A percentile compares a stretch with the other conserved stretches of the same genome.
phyloP scores from a whole-genome alignment of 176 grass and related monocot genomes.

The Tuctoria greenei region DNA sequence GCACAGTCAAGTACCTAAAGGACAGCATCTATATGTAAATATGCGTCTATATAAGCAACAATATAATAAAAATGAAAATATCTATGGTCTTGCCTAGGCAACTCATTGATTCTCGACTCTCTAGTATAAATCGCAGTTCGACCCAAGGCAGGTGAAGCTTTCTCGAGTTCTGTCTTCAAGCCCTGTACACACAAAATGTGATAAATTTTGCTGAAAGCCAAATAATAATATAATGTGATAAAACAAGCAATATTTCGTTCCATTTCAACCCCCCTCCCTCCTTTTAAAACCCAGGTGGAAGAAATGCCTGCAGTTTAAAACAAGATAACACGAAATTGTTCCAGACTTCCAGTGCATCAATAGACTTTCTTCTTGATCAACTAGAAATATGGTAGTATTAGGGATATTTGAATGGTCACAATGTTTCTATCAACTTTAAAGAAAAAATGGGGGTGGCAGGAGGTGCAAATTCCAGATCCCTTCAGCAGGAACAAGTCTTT shows the following conservation, averaged over 20 bases:
- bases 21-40: slow-evolving; percentile 13
- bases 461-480: no score
- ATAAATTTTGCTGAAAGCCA: slow-evolving; percentile 6
- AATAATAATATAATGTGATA: slow-evolving; percentile 32
- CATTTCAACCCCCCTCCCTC: background rate
- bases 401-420: background rate
- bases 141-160: slow-evolving; percentile 73
- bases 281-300: background rate
- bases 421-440: background rate
- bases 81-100: slow-evolving; percentile 63
- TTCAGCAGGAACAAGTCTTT: no score
- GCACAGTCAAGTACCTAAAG: slow-evolving; percentile 83
- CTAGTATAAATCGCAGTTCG: slow-evolving; percentile 77
- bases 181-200: slow-evolving; percentile 53
- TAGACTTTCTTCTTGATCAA: background rate
- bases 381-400: background rate
- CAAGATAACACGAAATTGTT: background rate
- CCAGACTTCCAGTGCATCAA: background rate
- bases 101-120: slow-evolving; percentile 77
- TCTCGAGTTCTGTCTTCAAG: slow-evolving; percentile 94
- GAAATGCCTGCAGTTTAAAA: background rate
- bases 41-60: slow-evolving; percentile 9
- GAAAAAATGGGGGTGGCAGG: background rate
- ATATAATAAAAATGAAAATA: background rate
- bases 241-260: background rate